Conservation (phyloP, 345 rosid genomes). For the Salix brachista region DNA sequence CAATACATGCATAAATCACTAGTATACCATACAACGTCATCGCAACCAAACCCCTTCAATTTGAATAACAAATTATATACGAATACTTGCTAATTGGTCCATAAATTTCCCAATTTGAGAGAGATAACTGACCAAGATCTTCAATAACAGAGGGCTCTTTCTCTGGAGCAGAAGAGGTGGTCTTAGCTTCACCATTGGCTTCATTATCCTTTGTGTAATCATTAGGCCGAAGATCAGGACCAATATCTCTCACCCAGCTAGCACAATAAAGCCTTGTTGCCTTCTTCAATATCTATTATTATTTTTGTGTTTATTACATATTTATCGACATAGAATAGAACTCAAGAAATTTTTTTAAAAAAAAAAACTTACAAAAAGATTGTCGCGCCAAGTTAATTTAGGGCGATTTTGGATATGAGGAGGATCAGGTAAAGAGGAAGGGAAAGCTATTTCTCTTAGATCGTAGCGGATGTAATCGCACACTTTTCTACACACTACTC, state of each 20-base stretch:
- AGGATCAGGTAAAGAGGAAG: constrained; percentile 86
- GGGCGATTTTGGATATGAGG: constrained; percentile 70
- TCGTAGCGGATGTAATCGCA: constrained; percentile 73
- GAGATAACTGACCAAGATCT: constrained; percentile 69
- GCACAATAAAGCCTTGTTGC: constrained; percentile 89
- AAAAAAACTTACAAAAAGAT: constrained; percentile 44
- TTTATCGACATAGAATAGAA: neutral
- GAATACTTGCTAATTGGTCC: neutral
- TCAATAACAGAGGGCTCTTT: constrained; percentile 70
- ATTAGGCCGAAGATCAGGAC: constrained; percentile 87
- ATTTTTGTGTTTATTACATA: neutral
- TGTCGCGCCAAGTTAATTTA: constrained; percentile 77
- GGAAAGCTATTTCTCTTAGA: constrained; percentile 85
- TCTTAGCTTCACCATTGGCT: constrained; percentile 25
- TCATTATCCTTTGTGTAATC: constrained; percentile 62
- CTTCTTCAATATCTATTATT: constrained; percentile 64
- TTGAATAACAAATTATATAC: too few species aligned
- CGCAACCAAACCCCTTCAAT: neutral
- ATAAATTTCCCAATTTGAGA: neutral
- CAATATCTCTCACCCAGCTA: constrained; percentile 92
- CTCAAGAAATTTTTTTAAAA: neutral
- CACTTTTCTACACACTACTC: constrained; percentile 48
- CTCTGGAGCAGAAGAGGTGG: constrained; percentile 20
- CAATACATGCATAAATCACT: neutral
- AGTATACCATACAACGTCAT: neutral